Evolutionary conservation across 192 early-diverging fungal species (phyloP).

Genomic region (Coemansia sp.): DNA sequence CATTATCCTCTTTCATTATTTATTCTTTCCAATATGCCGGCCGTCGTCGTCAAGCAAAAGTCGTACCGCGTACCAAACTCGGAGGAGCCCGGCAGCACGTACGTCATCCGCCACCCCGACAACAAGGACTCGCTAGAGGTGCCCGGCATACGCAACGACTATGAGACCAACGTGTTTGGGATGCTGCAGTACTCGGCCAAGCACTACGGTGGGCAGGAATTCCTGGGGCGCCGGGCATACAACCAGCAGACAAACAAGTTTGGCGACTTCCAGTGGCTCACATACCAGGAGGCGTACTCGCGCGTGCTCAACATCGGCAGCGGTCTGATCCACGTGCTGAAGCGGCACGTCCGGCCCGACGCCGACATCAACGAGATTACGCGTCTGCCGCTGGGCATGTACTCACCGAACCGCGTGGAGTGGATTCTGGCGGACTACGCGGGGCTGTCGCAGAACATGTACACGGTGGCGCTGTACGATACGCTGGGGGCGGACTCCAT

Average conservation of each 20-base stretch:
- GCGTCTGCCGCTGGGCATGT: slow-evolving; percentile 63
- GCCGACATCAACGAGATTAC: slow-evolving; percentile 33
- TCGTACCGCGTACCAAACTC: slow-evolving; percentile 53
- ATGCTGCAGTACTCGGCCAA: slow-evolving; percentile 56
- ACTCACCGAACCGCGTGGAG: slow-evolving; percentile 73
- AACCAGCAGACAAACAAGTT: slow-evolving; percentile 60
- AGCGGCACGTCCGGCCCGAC: slow-evolving; percentile 48
- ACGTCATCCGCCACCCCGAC: slow-evolving; percentile 43
- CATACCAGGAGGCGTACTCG: slow-evolving; percentile 63
- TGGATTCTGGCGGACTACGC: slow-evolving; percentile 75
- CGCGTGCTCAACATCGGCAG: slow-evolving; percentile 67
- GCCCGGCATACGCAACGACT: slow-evolving; percentile 16
- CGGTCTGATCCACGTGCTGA: slow-evolving; percentile 64
- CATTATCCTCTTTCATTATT: not conserved
- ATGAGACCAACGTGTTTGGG: slow-evolving; percentile 38
- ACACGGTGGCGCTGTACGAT: slow-evolving; percentile 83
- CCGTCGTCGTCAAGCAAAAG: slow-evolving; percentile 19
- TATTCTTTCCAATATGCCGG: slow-evolving; percentile 7
- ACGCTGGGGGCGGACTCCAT: slow-evolving; percentile 83
- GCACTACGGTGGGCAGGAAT: slow-evolving; percentile 56
- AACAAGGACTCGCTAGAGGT: slow-evolving; percentile 40
- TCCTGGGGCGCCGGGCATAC: slow-evolving; percentile 65
- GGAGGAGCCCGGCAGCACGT: slow-evolving; percentile 42
- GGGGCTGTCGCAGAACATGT: slow-evolving; percentile 62
- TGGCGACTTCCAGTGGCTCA: slow-evolving; percentile 71